Conservation (phyloP, 352 stramenopile species). For the Thalassiosira exigua region DNA sequence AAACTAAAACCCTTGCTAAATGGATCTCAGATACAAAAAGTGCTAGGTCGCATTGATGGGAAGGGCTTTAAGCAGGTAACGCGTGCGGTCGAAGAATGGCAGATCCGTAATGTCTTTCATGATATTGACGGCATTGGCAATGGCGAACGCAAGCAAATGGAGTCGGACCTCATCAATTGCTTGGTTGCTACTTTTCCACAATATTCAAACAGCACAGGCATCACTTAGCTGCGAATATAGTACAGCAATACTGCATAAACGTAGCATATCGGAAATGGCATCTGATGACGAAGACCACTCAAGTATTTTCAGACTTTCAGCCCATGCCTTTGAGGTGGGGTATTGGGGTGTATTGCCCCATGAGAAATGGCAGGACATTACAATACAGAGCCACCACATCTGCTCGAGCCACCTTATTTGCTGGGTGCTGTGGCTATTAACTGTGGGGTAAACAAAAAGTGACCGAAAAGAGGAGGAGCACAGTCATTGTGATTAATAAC, state of each 20-base stretch:
- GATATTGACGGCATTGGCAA: background rate
- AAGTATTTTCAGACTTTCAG: background rate
- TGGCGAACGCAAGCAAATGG: background rate
- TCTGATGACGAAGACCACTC: too few species aligned
- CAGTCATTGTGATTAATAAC: too few species aligned
- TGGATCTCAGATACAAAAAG: conserved; percentile 23
- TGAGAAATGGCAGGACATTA: background rate
- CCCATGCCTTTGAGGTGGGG: background rate
- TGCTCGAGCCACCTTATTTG: too few species aligned
- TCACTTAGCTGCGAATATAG: background rate
- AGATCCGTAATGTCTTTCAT: conserved; percentile 14
- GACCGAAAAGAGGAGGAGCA: too few species aligned
- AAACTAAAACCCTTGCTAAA: conserved; percentile 15
- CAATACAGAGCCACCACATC: background rate
- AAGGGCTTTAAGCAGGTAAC: conserved; percentile 14
- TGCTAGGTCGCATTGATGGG: conserved; percentile 1
- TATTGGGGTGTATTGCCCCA: background rate
- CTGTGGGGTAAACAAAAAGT: too few species aligned
- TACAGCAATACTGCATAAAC: background rate
- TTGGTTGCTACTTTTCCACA: conserved; percentile 21
- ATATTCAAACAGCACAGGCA: conserved; percentile 6
- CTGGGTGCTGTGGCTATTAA: too few species aligned
- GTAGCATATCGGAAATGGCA: too few species aligned
- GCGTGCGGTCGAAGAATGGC: conserved; percentile 23
- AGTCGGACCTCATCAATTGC: conserved; percentile 18